phyloP scores from a whole-genome alignment of 1,139 yeast species.

The Suhomyces bolitotheri region DNA sequence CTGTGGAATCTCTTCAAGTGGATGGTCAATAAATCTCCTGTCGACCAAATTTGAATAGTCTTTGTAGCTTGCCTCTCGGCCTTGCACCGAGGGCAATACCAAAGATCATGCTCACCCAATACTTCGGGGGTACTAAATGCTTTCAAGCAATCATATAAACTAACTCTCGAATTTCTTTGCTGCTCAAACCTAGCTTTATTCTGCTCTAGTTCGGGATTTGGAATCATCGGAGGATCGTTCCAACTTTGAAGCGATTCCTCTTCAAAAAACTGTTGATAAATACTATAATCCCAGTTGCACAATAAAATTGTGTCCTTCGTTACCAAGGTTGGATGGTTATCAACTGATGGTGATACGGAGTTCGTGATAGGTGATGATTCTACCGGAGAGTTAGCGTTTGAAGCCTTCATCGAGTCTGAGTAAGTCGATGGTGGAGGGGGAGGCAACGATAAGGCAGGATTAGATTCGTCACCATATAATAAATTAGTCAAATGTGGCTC shows the following conservation, averaged over 20 bases:
- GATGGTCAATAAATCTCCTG: conserved; percentile 86
- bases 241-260: conserved; percentile 51
- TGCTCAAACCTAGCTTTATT: conserved; percentile 40
- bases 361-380: conserved; percentile 11
- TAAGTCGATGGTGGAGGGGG: conserved; percentile 20
- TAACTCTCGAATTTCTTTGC: conserved; percentile 51
- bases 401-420: conserved; percentile 24
- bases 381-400: conserved; percentile 26
- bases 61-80: conserved; percentile 91
- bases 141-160: conserved; percentile 72
- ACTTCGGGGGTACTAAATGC: conserved; percentile 82
- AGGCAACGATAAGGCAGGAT: conserved; percentile 16
- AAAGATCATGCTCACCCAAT: conserved; percentile 83
- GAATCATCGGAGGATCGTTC: conserved; percentile 50
- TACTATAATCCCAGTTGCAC: conserved; percentile 66
- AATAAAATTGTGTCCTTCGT: conserved; percentile 52
- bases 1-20: conserved; percentile 91
- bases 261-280: conserved; percentile 52
- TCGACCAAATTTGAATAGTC: conserved; percentile 85
- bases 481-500: conserved; percentile 22
- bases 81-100: conserved; percentile 92
- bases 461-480: conserved; percentile 28
- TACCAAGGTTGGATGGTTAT: conserved; percentile 27
- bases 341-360: conserved; percentile 8
- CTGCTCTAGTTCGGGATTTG: conserved; percentile 54